Conservation (phyloP, 441 rosid genomes). For the Pelargonium australe region DNA sequence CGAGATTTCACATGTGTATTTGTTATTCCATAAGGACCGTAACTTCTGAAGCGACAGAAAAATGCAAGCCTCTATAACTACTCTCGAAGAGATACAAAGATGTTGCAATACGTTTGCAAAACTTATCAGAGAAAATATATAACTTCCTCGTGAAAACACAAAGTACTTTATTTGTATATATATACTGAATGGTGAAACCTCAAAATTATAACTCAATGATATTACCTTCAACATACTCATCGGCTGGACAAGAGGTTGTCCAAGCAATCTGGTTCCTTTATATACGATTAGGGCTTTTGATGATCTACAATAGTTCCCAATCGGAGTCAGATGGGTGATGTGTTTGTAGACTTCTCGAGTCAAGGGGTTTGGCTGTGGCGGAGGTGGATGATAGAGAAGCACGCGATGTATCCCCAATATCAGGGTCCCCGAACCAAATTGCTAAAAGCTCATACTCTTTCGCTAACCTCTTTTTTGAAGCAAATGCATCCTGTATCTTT, state of each 20-base stretch:
- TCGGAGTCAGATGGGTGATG: not conserved
- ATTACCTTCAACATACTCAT: not conserved
- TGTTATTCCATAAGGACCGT: no score
- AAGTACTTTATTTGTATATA: no score
- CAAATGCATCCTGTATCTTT: not conserved
- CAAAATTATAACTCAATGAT: not conserved
- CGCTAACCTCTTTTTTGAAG: constrained; percentile 3
- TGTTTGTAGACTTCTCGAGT: not conserved
- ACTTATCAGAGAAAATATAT: no score
- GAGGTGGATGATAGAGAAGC: not conserved
- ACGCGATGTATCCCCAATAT: not conserved
- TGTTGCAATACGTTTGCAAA: no score
- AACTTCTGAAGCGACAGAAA: no score
- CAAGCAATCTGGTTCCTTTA: not conserved
- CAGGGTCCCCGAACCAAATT: not conserved
- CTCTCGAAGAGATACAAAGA: no score
- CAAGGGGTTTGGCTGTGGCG: not conserved
- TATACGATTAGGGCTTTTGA: no score
- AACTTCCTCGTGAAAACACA: no score
- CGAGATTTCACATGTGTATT: no score
- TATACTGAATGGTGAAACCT: no score
- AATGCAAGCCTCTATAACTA: no score
- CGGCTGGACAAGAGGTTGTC: not conserved
- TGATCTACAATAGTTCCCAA: not conserved
- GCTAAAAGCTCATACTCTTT: not conserved